Evolutionary conservation across 176 grass and related monocot genomes (phyloP).

Genomic region (Aechmea fasciata): DNA sequence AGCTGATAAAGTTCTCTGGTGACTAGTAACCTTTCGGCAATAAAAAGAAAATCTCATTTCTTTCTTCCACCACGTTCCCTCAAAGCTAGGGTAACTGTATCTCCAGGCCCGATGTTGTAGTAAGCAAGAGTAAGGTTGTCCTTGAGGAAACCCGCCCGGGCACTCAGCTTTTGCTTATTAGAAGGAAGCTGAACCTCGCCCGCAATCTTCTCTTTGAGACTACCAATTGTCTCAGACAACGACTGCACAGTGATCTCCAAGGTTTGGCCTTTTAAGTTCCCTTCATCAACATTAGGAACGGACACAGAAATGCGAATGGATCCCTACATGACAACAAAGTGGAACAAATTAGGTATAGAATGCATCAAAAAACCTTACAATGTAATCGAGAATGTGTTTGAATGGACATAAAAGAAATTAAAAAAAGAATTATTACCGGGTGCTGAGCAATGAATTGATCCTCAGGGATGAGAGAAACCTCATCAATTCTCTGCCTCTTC

Average conservation of each 20-base stretch:
- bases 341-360: constrained; percentile 18
- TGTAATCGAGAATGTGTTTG: not conserved
- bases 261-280: constrained; percentile 86
- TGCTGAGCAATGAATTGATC: constrained; percentile 85
- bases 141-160: constrained; percentile 74
- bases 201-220: constrained; percentile 94
- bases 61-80: constrained; percentile 97
- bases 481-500: constrained; percentile 77
- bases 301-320: constrained; percentile 60
- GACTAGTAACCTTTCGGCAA: not conserved
- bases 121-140: constrained; percentile 92
- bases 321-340: constrained; percentile 37
- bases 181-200: constrained; percentile 92
- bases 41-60: constrained; percentile 42
- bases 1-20: not conserved
- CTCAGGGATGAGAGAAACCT: constrained; percentile 63
- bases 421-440: constrained; percentile 45
- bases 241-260: constrained; percentile 76
- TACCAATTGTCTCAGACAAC: constrained; percentile 67
- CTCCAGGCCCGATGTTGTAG: constrained; percentile 81
- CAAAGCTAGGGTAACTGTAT: constrained; percentile 63
- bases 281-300: constrained; percentile 90
- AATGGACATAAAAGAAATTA: not conserved
- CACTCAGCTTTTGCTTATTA: constrained; percentile 91
- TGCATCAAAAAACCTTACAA: not conserved